A percentile compares a stretch with the other conserved stretches of the same genome.
These are phyloP conservation scores for Cladosporium sp. DNA, from an alignment of 2,329 filamentous ascomycete species.

Conservation along the genomic window DNA sequence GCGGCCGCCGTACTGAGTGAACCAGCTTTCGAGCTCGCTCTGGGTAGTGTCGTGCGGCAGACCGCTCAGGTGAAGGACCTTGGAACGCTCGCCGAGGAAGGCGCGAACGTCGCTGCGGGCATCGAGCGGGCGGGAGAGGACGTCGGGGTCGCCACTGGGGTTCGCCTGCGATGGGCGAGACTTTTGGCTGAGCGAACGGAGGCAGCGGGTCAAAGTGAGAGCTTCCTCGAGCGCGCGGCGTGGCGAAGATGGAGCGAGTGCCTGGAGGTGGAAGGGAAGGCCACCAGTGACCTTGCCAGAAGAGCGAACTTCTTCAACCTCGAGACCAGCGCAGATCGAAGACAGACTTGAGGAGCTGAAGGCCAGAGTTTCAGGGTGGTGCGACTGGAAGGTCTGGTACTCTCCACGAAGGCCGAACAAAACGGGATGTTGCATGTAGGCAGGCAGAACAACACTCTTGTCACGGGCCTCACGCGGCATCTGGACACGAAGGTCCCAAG, in stretches of 20 bases:
- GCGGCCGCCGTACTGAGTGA: constrained; percentile 95
- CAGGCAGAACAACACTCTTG: constrained; percentile 93
- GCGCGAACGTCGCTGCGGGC: constrained; percentile 93
- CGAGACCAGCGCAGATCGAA: constrained; percentile 96
- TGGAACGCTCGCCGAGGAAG: constrained; percentile 93
- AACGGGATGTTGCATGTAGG: constrained; percentile 95
- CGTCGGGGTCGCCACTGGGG: constrained; percentile 86
- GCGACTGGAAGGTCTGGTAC: constrained; percentile 97
- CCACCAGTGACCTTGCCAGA: constrained; percentile 99
- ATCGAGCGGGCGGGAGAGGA: constrained; percentile 93
- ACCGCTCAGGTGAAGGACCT: constrained; percentile 96
- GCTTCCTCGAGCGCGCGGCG: constrained; percentile 97
- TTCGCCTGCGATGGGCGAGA: constrained; percentile 70
- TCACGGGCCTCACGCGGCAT: constrained; percentile 95
- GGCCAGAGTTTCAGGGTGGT: constrained; percentile 94
- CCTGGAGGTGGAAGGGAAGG: constrained; percentile 94
- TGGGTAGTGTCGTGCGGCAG: constrained; percentile 97
- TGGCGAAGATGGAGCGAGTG: constrained; percentile 89
- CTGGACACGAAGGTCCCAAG: constrained; percentile 97
- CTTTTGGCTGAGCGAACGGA: constrained; percentile 91
- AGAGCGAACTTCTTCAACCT: constrained; percentile 96
- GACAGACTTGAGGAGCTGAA: constrained; percentile 94
- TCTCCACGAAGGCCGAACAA: constrained; percentile 96
- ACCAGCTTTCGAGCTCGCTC: constrained; percentile 98
- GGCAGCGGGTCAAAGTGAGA: constrained; percentile 86